Percentiles rank a stretch among this genome's conserved stretches.
These are phyloP conservation scores for Colletotrichum acutatum DNA, from an alignment of 2,329 filamentous ascomycete species.

Conservation along the genomic window DNA sequence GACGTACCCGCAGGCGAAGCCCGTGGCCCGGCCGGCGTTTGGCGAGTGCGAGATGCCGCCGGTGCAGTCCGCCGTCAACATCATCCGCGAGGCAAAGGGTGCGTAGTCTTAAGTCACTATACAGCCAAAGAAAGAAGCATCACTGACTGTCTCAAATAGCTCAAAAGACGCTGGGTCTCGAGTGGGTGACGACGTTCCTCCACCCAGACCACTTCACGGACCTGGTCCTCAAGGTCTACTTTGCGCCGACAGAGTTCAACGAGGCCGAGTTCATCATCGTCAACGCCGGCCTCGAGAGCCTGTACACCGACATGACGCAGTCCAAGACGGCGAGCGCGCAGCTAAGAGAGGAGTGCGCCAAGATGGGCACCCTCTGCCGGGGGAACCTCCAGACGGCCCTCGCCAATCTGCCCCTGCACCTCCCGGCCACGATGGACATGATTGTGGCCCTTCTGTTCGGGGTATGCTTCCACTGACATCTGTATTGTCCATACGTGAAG, in stretches of 20 bases:
- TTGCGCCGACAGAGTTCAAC: constrained; percentile 43
- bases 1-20: constrained; percentile 39
- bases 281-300: constrained; percentile 45
- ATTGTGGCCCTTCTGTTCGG: constrained; percentile 38
- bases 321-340: constrained; percentile 10
- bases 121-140: neutral
- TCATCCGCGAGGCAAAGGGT: constrained; percentile 34
- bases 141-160: constrained; percentile 5
- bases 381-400: constrained; percentile 46
- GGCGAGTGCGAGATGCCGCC: constrained; percentile 34
- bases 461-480: constrained; percentile 27
- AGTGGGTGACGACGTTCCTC: constrained; percentile 45
- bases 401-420: constrained; percentile 44
- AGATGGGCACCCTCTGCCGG: constrained; percentile 40
- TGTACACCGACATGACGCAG: constrained; percentile 41
- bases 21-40: constrained; percentile 7
- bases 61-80: constrained; percentile 28
- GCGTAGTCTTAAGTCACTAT: neutral
- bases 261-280: constrained; percentile 48
- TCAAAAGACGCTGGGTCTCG: constrained; percentile 19
- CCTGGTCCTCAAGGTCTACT: constrained; percentile 47
- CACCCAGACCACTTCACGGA: constrained; percentile 44
- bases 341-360: constrained; percentile 40
- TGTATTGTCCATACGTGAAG: neutral
- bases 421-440: constrained; percentile 44